Percentiles rank a stretch among this genome's conserved stretches.
Conservation (phyloP, 2,329 filamentous ascomycete genomes). For the Cytospora mali region DNA sequence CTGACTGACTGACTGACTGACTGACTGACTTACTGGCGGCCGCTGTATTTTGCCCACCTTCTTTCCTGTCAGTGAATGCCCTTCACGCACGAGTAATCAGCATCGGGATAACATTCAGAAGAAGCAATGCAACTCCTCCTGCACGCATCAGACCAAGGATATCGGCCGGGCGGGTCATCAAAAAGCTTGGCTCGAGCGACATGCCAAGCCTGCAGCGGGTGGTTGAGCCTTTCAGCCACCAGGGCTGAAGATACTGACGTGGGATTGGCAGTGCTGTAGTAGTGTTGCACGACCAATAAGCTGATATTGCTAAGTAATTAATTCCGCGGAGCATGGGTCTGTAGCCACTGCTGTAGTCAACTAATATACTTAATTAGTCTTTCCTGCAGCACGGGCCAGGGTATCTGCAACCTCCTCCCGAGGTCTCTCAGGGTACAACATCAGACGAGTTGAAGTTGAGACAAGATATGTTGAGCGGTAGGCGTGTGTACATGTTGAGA, state of each 20-base stretch:
- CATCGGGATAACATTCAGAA: background rate
- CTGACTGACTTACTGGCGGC: background rate
- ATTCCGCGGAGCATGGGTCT: background rate
- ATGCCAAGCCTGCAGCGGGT: constrained; percentile 1
- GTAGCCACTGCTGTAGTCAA: background rate
- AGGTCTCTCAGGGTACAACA: background rate
- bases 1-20: too few relatives aligned
- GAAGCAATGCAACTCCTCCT: background rate
- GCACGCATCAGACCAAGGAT: background rate
- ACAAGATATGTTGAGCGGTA: background rate
- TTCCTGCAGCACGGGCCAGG: background rate
- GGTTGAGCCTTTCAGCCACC: background rate
- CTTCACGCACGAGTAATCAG: background rate
- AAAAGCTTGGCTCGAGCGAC: background rate
- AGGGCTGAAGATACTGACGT: background rate
- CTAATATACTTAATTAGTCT: background rate
- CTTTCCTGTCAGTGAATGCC: background rate
- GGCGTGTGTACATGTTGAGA: background rate
- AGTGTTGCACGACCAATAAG: background rate
- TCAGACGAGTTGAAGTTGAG: background rate
- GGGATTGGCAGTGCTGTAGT: background rate
- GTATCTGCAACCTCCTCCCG: background rate
- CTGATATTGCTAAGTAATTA: background rate
- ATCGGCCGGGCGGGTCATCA: too few relatives aligned
- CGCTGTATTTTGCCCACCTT: background rate